Evolutionary conservation across 1,139 yeast species (phyloP), one percentile per base, ranked within the genome.

Genomic region (Casaregolazyma suthepensis): DNA sequence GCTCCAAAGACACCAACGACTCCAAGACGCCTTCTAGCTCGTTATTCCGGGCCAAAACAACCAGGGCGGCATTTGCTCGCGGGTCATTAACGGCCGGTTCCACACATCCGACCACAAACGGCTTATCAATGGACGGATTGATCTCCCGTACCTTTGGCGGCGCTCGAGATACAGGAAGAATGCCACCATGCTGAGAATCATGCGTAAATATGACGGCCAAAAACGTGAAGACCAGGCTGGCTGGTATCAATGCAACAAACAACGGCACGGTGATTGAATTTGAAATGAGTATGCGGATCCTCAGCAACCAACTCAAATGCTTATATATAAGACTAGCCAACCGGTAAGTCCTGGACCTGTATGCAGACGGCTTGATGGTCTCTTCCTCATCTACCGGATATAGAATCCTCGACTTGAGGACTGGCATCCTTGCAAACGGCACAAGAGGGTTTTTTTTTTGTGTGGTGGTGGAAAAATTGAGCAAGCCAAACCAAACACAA

Each of bases 31-130:
- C 93, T 3, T 78, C 75, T 1, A 87, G 60, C 61, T 90, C 97
- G 3, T 78, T 71, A 64, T 90, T 89, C 55, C 96, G 72, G 0
- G 96, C 89, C 52, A 90, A 71, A 62, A 89, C 83, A n/a, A 90
- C 88, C 59, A 90, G 78, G 0, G 91, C 85, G 0, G 96, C 97
- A 66, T 85, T 86, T 35, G 86, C 87, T 50, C 75, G 63, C 5
- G 73, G 73, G 18, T 55, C 63, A 22, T 59, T 56, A 19, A 59
- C 61, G 29, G 63, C 68, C 5, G 73, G 73, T 35, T 61, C 73
- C 22, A 57, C 56, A 55, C 74, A 71, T 17, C 75, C 74, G 10
- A 59, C 53, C 2, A 61, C 64, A 58, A 69, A 69, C 26, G 73
- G 71, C 45, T 58, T 58, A 55, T 69, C 73, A 23, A 65, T 50